Percentiles rank a stretch among this genome's conserved stretches.
These are phyloP conservation scores for Pelargonium australe DNA, from an alignment of 441 rosid species.

Conservation along the genomic window DNA sequence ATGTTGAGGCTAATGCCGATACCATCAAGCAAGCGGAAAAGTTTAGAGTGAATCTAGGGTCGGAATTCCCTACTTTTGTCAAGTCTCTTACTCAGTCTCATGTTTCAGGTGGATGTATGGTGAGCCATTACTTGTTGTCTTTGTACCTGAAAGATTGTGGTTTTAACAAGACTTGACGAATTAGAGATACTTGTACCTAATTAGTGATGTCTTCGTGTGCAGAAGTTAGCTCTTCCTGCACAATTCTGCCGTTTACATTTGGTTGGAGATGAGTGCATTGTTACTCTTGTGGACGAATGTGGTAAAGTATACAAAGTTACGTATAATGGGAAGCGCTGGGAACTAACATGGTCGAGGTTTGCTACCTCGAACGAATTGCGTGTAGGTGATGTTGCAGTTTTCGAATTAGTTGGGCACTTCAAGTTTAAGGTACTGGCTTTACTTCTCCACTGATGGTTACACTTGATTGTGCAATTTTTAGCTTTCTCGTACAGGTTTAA, in stretches of 20 bases:
- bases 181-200: background rate
- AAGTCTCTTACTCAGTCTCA: background rate
- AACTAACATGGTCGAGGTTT: background rate
- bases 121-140: background rate
- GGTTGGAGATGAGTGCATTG: background rate
- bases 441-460: background rate
- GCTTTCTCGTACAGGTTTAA: no score
- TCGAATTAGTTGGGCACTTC: conserved; percentile 1
- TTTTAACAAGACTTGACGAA: background rate
- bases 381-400: background rate
- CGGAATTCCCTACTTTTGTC: background rate
- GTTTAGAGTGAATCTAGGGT: background rate
- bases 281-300: background rate
- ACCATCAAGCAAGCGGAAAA: background rate
- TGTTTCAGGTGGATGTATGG: background rate
- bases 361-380: background rate
- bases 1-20: background rate
- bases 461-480: background rate
- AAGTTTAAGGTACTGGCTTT: background rate
- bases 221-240: background rate
- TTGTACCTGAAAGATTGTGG: background rate
- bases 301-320: background rate
- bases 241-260: background rate
- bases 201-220: background rate
- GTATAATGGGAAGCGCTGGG: background rate